Evolutionary conservation across 331 rosid species (phyloP), one percentile per base, ranked within the genome.

Genomic region (Ulmus americana): DNA sequence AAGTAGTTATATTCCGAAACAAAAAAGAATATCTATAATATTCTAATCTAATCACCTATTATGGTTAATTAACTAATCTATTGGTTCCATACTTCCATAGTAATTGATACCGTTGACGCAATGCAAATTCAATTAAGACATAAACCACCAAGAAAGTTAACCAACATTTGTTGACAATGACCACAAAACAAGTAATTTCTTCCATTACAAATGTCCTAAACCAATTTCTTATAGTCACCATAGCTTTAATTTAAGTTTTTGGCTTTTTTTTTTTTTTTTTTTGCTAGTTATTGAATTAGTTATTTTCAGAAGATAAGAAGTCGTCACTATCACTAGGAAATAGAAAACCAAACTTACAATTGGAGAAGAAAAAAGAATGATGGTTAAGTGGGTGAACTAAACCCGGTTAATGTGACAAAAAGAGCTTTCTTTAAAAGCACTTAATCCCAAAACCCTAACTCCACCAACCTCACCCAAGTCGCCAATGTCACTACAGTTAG

Each of bases 321-420:
- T 35, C 13, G 39, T 14, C 79, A 55, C 45, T 40, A 46, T 82
- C 83, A 66, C 63, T 18, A 55, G 61, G 69, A 46, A 64, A 58
- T 55, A 69, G 64, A 70, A 7, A 53, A 58, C 13, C 14, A 55
- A 50, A 28, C 39, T 8, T n/a, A 39, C 16, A 44, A 56, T 56
- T 28, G 44, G 55, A 76, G 10, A 13, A 51, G 46, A 64, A 61
- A 62, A 65, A 70, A 45, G 49, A 9, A n/a, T 38, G 48, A 68
- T 67, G 60, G 81, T 82, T 75, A 61, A 90, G 95, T 84, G 60
- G 95, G 89, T 90, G 77, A 84, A 82, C 96, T 62, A 84, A 90
- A 84, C 86, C 95, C 16, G 67, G 67, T 73, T 77, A 28, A 12
- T 45, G 56, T 57, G 61, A 69, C 42, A 4, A 39, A n/a, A 11